phyloP scores from a whole-genome alignment of 768 basidiomycete species.

The Asterophora parasitica region DNA sequence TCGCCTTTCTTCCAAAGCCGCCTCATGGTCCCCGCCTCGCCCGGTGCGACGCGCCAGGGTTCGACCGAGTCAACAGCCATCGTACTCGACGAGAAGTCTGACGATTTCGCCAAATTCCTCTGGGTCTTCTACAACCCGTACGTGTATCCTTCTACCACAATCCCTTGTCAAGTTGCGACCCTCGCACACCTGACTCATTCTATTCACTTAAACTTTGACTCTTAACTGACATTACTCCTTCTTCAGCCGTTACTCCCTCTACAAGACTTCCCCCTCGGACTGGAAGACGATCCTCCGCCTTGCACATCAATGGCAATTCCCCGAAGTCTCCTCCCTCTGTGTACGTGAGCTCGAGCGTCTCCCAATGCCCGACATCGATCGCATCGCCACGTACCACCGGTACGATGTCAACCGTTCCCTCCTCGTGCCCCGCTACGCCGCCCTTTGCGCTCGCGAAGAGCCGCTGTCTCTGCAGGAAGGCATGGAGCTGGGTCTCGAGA shows the following conservation, averaged over 20 bases:
- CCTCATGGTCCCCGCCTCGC: slow-evolving; percentile 26
- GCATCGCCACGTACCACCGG: slow-evolving; percentile 51
- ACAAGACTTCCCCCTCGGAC: slow-evolving; percentile 41
- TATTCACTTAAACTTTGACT: too few species aligned
- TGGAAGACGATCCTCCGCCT: slow-evolving; percentile 61
- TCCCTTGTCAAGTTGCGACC: too few species aligned
- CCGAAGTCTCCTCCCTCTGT: slow-evolving; percentile 51
- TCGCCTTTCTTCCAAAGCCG: slow-evolving; percentile 40
- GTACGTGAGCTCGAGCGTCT: slow-evolving; percentile 54
- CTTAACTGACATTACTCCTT: not conserved
- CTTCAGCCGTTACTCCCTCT: slow-evolving; percentile 51
- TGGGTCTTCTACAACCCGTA: slow-evolving; percentile 57
- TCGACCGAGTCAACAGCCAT: slow-evolving; percentile 38
- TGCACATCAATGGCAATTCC: slow-evolving; percentile 53
- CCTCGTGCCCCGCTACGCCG: slow-evolving; percentile 51
- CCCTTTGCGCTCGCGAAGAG: slow-evolving; percentile 46
- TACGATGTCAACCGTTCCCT: slow-evolving; percentile 43
- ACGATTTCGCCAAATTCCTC: slow-evolving; percentile 41
- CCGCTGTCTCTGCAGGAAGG: slow-evolving; percentile 55
- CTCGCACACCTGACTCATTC: not conserved
- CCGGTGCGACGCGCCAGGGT: slow-evolving; percentile 29
- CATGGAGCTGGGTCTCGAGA: slow-evolving; percentile 46
- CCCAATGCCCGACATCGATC: slow-evolving; percentile 41
- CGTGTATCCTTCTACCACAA: too few species aligned
- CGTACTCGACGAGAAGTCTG: slow-evolving; percentile 32